A percentile compares a stretch with the other conserved stretches of the same genome.
Conservation (phyloP, 108 stramenopile genomes). For the Nannochloropsis gaditana region DNA sequence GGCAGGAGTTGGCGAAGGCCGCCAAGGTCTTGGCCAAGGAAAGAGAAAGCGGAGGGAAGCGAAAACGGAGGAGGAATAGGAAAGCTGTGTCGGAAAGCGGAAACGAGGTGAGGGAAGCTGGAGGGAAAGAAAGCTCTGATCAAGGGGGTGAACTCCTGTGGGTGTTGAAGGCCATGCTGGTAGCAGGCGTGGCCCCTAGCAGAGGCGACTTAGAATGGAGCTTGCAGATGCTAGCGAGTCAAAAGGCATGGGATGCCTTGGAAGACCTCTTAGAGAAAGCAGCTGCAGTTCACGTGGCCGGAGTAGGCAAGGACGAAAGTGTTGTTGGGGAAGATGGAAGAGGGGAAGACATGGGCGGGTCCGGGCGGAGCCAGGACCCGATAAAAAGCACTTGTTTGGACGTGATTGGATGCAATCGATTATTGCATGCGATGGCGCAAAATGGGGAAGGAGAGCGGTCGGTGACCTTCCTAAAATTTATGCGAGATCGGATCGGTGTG, state of each 20-base stretch:
- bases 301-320: background rate
- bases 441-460: background rate
- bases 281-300: background rate
- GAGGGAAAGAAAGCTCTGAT: background rate
- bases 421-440: background rate
- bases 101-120: background rate
- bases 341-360: too few relatives aligned
- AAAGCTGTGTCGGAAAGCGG: too few relatives aligned
- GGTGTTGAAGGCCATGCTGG: background rate
- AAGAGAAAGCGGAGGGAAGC: background rate
- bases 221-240: background rate
- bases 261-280: background rate
- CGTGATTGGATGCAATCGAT: background rate
- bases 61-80: background rate
- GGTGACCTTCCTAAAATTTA: background rate
- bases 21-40: background rate
- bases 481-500: background rate
- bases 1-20: background rate
- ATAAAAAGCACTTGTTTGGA: background rate
- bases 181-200: background rate
- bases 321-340: background rate
- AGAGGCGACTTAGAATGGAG: background rate
- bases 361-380: background rate
- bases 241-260: background rate
- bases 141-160: background rate